Evolutionary conservation across 176 grass and related monocot species (phyloP), one percentile per base, ranked within the genome.

Genomic region (Musa troglodytarum): DNA sequence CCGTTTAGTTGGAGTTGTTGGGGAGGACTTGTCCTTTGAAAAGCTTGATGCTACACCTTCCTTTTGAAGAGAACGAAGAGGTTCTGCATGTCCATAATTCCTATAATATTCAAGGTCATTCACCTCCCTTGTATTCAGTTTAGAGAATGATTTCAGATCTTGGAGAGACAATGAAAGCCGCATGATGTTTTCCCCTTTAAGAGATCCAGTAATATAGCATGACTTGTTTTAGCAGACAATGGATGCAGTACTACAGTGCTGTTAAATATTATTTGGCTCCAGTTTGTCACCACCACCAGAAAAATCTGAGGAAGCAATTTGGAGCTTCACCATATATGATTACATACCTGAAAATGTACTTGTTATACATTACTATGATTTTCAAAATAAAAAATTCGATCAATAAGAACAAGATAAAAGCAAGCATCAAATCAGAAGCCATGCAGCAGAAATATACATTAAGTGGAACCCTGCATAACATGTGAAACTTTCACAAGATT

Each of bases 21-120:
- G 90, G 62, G 95, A 80, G 58, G 88, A 83, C 78, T 78, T 85
- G 76, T 98, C 95, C 89, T 98, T 98, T 59, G 95, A 98, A 82
- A 98, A 98, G 78, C 86, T 94, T 67, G 88, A 78, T 34, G 79
- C 52, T 55, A 59, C 23, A 74, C 81, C 86, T 83, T 93, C 88
- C 76, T 82, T 94, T 83, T 88, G 83, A 89, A 94, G 63, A 11
- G 78, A 80, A 80, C 80, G 78, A 17, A 98, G 65, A 81, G 84
- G 84, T 22, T 88, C 94, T 57, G 84, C 77, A 75, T 59, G 82
- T 34, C 79, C 88, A 66, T 84, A 83, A 68, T 59, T 82, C 80
- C 81, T 73, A 78, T 87, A 84, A 72, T 68, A 82, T 67, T 85
- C 84, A 78, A 86, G 76, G 53, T 80, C 86, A 76, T 64, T 71